Evolutionary conservation across 2,329 filamentous ascomycete genomes (phyloP).

Genomic region (Aspergillus viridinutans): DNA sequence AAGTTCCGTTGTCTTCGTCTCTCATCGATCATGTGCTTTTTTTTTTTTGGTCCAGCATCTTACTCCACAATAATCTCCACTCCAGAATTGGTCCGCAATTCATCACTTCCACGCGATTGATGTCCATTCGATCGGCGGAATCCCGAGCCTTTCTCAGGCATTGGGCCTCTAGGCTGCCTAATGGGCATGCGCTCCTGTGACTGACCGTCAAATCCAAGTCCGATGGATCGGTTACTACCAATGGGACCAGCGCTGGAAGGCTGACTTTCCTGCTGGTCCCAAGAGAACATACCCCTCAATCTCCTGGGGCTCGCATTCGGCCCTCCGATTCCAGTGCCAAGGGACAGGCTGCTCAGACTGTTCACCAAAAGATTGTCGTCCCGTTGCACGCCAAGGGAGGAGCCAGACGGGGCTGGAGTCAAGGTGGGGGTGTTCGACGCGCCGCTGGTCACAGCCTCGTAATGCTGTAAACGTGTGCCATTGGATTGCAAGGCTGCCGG

Average conservation of each 20-base stretch:
- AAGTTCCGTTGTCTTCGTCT: conserved; percentile 31
- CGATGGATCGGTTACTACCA: conserved; percentile 61
- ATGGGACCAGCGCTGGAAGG: conserved; percentile 52
- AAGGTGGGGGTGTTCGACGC: conserved; percentile 63
- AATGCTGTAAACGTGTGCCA: conserved; percentile 56
- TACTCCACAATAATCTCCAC: conserved; percentile 64
- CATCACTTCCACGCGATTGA: conserved; percentile 59
- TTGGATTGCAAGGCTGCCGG: conserved; percentile 63
- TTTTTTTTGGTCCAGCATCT: conserved; percentile 29
- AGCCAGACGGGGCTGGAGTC: conserved; percentile 55
- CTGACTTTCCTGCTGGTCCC: conserved; percentile 52
- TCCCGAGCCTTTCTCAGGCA: conserved; percentile 56
- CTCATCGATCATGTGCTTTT: conserved; percentile 19
- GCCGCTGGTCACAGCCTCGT: conserved; percentile 53
- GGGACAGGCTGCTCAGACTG: conserved; percentile 57
- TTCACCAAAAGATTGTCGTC: conserved; percentile 60
- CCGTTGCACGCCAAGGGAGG: conserved; percentile 46
- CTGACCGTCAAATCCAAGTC: conserved; percentile 55
- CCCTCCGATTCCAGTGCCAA: conserved; percentile 47
- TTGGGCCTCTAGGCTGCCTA: conserved; percentile 59
- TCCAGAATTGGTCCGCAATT: conserved; percentile 57
- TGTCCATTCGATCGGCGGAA: conserved; percentile 60
- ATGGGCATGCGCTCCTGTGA: conserved; percentile 53
- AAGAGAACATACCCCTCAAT: conserved; percentile 58
- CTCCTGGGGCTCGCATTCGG: conserved; percentile 54